These are phyloP conservation scores for Corchorus capsularis DNA, from an alignment of 345 rosid genomes.

Conservation along the genomic window DNA sequence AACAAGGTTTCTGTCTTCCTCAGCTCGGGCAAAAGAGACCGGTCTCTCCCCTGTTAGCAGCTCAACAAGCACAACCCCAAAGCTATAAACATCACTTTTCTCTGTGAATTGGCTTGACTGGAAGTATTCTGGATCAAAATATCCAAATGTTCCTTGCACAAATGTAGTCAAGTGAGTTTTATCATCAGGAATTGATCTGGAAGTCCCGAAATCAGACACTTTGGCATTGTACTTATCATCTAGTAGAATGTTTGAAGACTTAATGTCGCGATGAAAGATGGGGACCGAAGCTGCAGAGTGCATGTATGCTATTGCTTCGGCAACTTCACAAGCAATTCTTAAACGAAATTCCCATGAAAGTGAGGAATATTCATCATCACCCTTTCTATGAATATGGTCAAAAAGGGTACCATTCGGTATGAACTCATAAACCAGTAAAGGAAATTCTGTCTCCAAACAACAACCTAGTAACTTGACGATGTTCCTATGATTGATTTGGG, in stretches of 20 bases:
- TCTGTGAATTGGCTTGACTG: constrained; percentile 28
- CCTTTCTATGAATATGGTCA: constrained; percentile 18
- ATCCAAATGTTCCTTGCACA: constrained; percentile 26
- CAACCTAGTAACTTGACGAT: constrained; percentile 31
- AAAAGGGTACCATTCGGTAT: constrained; percentile 34
- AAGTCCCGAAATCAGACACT: constrained; percentile 28
- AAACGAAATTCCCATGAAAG: constrained; percentile 33
- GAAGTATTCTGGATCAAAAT: constrained; percentile 31
- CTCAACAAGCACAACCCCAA: constrained; percentile 20
- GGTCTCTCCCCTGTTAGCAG: constrained; percentile 16
- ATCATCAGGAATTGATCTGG: constrained; percentile 23
- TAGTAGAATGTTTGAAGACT: constrained; percentile 37
- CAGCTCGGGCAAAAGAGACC: neutral
- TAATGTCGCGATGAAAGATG: constrained; percentile 37
- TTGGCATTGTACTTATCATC: constrained; percentile 29
- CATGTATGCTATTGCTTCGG: constrained; percentile 31
- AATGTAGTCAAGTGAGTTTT: constrained; percentile 26
- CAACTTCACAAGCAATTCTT: constrained; percentile 36
- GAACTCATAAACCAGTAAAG: constrained; percentile 28
- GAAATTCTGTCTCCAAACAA: constrained; percentile 33
- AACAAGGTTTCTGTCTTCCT: constrained; percentile 1
- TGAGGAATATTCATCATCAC: neutral
- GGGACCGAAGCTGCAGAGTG: constrained; percentile 39
- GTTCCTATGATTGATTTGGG: constrained; percentile 36
- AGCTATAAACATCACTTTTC: constrained; percentile 20